Evolutionary conservation across 176 grass and related monocot genomes (phyloP), one percentile per base, ranked within the genome.

Genomic region (Leersia perrieri): DNA sequence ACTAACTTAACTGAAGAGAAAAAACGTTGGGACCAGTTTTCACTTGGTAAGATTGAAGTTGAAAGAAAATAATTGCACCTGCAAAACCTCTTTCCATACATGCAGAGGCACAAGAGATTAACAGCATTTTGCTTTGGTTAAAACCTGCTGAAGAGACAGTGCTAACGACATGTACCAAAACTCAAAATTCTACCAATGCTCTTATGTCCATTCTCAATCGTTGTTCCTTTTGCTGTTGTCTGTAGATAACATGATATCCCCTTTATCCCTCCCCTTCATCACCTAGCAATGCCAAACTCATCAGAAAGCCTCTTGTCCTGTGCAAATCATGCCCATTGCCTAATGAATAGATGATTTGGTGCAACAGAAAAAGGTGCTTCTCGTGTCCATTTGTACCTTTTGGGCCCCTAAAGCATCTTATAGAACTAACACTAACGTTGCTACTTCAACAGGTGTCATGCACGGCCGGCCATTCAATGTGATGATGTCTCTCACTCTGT

Each of bases 281-380:
- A 60, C 61, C 36, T 73, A 83, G 74, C 74, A 72, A 60, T 79
- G 86, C 42, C 60, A 78, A 79, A 73, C 78, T 62, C 47, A 39
- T 79, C 29, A 20, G 49, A 45, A 85, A 32, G 68, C 9, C 47
- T 72, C 61, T 74, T 66, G 67, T 73, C 28, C 22, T 66, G 44
- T 79, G 80, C 36, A 79, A 57, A 60, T 61, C 33, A 18, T 77
- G 79, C 18, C 64, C 30, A 40, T 2, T 36, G 44, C 57, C 61
- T 62, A 68, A 62, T 74, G 68, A 29, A 23, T 60, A 31, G 34
- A 61, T 25, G 36, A 84, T 74, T 68, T 74, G 45, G 63, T 62
- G 81, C 62, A 53, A 68, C 23, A 36, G 49, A 88, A 74, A 74
- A 45, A 39, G 33, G 18, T 2, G 7, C 39, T 74, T 80, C 45